These are phyloP conservation scores for Eimeria necatrix DNA, from an alignment of 169 alveolate species.

Conservation along the genomic window DNA sequence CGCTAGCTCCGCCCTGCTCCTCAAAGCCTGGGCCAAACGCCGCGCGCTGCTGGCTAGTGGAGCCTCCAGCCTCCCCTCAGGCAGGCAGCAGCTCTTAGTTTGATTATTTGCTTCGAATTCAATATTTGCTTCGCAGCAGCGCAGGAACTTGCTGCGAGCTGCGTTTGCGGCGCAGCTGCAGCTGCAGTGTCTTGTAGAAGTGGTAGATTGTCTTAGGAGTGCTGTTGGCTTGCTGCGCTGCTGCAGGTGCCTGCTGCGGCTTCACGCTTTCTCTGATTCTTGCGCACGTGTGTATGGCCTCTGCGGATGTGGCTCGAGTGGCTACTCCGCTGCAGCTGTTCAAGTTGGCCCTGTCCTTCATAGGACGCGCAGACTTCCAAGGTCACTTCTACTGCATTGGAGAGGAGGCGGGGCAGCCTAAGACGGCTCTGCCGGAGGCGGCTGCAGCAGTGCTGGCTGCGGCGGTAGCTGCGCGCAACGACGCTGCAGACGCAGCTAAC, in stretches of 20 bases:
- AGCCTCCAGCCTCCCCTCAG: conserved; percentile 40
- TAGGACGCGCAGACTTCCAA: conserved; percentile 58
- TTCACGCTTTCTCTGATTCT: conserved; percentile 70
- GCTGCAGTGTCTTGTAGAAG: background rate
- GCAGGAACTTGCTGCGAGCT: background rate
- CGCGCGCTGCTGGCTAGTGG: conserved; percentile 54
- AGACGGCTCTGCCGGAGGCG: conserved; percentile 5
- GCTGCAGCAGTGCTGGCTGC: conserved; percentile 25
- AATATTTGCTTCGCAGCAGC: too few relatives aligned
- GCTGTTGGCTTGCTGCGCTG: background rate
- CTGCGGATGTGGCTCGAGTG: conserved; percentile 40
- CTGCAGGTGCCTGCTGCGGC: conserved; percentile 71
- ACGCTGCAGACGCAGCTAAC: conserved; percentile 64
- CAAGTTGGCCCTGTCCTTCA: conserved; percentile 67
- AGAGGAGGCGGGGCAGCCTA: background rate
- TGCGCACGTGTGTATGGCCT: conserved; percentile 67
- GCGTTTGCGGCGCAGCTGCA: background rate
- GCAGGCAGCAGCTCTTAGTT: background rate
- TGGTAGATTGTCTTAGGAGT: background rate
- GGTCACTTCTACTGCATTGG: conserved; percentile 61
- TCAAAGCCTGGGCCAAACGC: conserved; percentile 78
- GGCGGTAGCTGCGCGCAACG: conserved; percentile 33
- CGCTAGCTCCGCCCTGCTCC: conserved; percentile 52
- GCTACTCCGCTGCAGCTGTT: conserved; percentile 73
- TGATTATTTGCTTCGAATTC: too few relatives aligned